Conservation (phyloP, 768 basidiomycete genomes). For the Lentinula sp. region DNA sequence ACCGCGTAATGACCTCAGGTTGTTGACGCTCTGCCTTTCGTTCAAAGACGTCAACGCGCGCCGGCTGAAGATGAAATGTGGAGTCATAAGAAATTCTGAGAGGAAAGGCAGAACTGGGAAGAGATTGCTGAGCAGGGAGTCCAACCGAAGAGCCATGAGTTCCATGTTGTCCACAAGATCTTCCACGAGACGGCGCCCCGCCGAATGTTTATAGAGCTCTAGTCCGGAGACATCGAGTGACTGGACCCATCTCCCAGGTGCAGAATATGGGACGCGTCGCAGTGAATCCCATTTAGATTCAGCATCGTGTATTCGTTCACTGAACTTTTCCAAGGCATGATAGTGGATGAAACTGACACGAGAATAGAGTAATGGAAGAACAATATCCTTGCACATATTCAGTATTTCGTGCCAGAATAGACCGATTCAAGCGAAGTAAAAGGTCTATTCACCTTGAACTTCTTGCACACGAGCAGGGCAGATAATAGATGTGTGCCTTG, state of each 20-base stretch:
- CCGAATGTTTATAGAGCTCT: constrained; percentile 14
- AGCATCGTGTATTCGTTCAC: constrained; percentile 47
- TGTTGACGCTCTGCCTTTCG: constrained; percentile 40
- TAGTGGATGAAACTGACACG: constrained; percentile 38
- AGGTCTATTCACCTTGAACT: constrained; percentile 33
- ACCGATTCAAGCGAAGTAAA: not conserved
- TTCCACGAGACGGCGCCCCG: not conserved
- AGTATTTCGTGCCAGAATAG: not conserved
- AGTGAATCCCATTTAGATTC: constrained; percentile 88
- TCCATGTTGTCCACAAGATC: constrained; percentile 20
- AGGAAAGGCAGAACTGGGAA: constrained; percentile 70
- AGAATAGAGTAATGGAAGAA: constrained; percentile 63
- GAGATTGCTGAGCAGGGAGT: constrained; percentile 55
- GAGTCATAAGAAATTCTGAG: constrained; percentile 43
- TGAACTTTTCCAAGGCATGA: constrained; percentile 47
- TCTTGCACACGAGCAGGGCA: constrained; percentile 36
- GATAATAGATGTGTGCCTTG: constrained; percentile 23
- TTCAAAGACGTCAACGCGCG: constrained; percentile 49
- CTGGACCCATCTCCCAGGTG: constrained; percentile 85
- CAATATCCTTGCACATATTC: constrained; percentile 43
- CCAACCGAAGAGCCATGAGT: constrained; percentile 46
- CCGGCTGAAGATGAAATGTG: constrained; percentile 54
- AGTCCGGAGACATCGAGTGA: constrained; percentile 63
- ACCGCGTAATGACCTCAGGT: constrained; percentile 49
- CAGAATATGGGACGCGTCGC: constrained; percentile 78